Percentiles rank a stretch among this genome's conserved stretches.
phyloP scores from a whole-genome alignment of 257 asterid genomes.

The Pogostemon cablin region DNA sequence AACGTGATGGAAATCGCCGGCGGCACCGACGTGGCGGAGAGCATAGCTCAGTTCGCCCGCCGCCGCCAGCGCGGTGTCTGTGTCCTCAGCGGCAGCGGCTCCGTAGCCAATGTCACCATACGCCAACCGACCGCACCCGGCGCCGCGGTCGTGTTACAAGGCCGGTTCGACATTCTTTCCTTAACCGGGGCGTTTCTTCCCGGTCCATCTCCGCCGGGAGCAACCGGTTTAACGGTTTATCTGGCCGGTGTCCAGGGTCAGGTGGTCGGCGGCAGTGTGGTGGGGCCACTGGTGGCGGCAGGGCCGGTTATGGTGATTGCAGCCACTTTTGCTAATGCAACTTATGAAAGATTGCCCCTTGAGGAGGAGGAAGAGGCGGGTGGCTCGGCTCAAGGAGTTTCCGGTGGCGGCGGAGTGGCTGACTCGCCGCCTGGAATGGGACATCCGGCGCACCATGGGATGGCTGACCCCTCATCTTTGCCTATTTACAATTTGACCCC shows the following conservation, averaged over 20 bases:
- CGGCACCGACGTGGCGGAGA: constrained; percentile 51
- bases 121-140: constrained; percentile 46
- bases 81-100: constrained; percentile 47
- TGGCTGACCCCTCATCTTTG: constrained; percentile 41
- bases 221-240: constrained; percentile 47
- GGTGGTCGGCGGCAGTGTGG: constrained; percentile 51
- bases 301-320: constrained; percentile 53
- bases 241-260: constrained; percentile 46
- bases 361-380: constrained; percentile 51
- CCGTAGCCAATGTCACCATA: constrained; percentile 46
- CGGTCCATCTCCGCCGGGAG: constrained; percentile 47
- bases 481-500: constrained; percentile 47
- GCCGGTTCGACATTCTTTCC: constrained; percentile 48
- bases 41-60: constrained; percentile 52
- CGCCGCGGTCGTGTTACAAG: constrained; percentile 45
- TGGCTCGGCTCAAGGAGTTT: constrained; percentile 30
- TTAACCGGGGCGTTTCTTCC: constrained; percentile 47
- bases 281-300: constrained; percentile 46
- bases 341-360: constrained; percentile 47
- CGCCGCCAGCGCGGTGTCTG: constrained; percentile 53
- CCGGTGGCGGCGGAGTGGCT: constrained; percentile 25
- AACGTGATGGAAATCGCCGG: constrained; percentile 46
- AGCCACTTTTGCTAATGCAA: constrained; percentile 47
- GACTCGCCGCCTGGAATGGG: constrained; percentile 41
- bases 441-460: constrained; percentile 35